phyloP scores from a whole-genome alignment of 805 yeast species.

The Yarrowia bubula region DNA sequence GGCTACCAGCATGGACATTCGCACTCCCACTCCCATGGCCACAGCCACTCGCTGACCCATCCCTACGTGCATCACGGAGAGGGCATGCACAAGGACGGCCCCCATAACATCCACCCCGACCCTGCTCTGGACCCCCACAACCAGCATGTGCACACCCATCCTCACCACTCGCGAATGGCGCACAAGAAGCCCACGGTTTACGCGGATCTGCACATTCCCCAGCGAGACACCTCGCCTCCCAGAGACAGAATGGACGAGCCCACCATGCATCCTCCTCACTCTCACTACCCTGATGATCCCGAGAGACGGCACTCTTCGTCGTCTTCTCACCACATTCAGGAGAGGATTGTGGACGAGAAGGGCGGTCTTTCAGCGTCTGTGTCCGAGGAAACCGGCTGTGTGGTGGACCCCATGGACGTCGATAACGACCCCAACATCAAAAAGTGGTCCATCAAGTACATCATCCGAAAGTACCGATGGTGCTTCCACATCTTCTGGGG shows the following conservation, averaged over 20 bases:
- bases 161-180: slow-evolving; percentile 35
- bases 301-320: background rate
- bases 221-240: slow-evolving; percentile 30
- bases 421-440: slow-evolving; percentile 2
- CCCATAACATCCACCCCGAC: slow-evolving; percentile 31
- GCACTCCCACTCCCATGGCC: background rate
- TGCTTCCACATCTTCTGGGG: slow-evolving; percentile 37
- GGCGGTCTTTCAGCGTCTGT: slow-evolving; percentile 13
- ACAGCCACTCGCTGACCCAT: background rate
- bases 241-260: slow-evolving; percentile 28
- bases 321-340: background rate
- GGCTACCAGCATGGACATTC: background rate
- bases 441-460: slow-evolving; percentile 2
- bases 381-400: background rate
- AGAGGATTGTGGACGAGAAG: background rate
- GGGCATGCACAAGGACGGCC: slow-evolving; percentile 4
- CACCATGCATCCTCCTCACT: slow-evolving; percentile 12
- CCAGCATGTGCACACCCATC: slow-evolving; percentile 38
- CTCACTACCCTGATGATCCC: slow-evolving; percentile 14
- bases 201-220: slow-evolving; percentile 30
- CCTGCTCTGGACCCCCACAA: slow-evolving; percentile 39
- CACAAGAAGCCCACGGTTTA: slow-evolving; percentile 33
- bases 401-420: slow-evolving; percentile 4
- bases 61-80: slow-evolving; percentile 13
- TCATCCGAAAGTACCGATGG: slow-evolving; percentile 29